Evolutionary conservation across 169 alveolate genomes (phyloP).

Genomic region (Theileria sp.): DNA sequence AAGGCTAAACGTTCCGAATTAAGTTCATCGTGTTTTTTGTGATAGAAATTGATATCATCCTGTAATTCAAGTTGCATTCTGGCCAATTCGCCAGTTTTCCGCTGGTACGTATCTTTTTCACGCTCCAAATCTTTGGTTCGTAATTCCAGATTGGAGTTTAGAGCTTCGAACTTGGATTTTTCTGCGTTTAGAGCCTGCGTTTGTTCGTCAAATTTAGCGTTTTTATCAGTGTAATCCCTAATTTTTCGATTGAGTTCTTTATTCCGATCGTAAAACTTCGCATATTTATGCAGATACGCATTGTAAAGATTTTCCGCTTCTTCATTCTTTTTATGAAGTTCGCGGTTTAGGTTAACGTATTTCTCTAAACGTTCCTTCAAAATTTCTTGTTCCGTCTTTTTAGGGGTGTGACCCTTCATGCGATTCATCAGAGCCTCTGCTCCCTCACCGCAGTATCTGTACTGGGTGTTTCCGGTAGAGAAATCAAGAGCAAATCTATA

Average conservation of each 20-base stretch:
- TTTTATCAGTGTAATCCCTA: not conserved
- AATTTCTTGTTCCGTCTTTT: not conserved
- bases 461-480: constrained; percentile 33
- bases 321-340: not conserved
- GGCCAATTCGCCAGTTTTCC: not conserved
- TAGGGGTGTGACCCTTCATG: not conserved
- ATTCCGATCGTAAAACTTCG: not conserved
- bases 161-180: not conserved
- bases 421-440: not conserved
- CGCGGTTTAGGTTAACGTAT: not conserved
- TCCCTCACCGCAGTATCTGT: constrained; percentile 19
- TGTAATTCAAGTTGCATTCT: not conserved
- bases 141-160: not conserved
- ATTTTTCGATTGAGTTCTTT: not conserved
- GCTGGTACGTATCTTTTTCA: not conserved
- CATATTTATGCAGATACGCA: not conserved
- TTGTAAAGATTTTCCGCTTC: not conserved
- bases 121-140: not conserved
- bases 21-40: not conserved
- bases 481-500: constrained; percentile 42
- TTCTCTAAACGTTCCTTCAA: not conserved
- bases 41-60: not conserved
- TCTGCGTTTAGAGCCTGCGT: not conserved
- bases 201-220: not conserved
- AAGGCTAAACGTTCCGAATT: not conserved